phyloP scores from a whole-genome alignment of 306 rosid species.

The Inga leiocalycina region DNA sequence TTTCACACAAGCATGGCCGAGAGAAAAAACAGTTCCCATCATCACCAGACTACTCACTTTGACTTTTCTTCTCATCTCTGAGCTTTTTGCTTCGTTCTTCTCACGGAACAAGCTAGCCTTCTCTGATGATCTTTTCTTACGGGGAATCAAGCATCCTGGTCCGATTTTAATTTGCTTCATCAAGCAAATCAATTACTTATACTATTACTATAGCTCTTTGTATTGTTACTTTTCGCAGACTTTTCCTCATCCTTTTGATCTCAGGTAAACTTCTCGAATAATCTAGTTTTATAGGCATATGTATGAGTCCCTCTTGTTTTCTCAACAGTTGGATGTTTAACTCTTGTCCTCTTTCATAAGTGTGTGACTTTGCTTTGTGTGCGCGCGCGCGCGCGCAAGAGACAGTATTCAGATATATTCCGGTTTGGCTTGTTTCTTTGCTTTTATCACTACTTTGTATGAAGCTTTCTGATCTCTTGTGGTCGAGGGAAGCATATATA shows the following conservation, averaged over 20 bases:
- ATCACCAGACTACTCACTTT: not conserved
- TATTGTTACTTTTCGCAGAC: not conserved
- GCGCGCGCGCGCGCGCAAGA: not conserved
- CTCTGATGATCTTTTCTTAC: not conserved
- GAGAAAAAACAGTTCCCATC: not conserved
- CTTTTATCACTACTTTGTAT: constrained; percentile 23
- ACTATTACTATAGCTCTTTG: not conserved
- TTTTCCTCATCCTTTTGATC: not conserved
- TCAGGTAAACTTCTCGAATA: constrained; percentile 17
- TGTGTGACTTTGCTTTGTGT: not conserved
- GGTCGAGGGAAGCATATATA: not conserved
- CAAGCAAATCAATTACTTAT: constrained; percentile 40
- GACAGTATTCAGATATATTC: not conserved
- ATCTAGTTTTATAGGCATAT: constrained; percentile 32
- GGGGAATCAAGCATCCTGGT: constrained; percentile 98
- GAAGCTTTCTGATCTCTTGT: constrained; percentile 10
- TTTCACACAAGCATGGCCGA: constrained; percentile 16
- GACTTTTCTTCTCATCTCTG: not conserved
- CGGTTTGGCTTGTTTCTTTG: constrained; percentile 2
- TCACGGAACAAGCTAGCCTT: constrained; percentile 22
- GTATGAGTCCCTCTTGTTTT: not conserved
- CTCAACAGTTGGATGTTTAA: not conserved
- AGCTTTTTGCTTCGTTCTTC: constrained; percentile 7
- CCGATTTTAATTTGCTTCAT: constrained; percentile 63
- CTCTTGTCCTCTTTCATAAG: not conserved